Evolutionary conservation across 2,329 filamentous ascomycete species (phyloP).

Genomic region (Ophiocordyceps unilateralis): DNA sequence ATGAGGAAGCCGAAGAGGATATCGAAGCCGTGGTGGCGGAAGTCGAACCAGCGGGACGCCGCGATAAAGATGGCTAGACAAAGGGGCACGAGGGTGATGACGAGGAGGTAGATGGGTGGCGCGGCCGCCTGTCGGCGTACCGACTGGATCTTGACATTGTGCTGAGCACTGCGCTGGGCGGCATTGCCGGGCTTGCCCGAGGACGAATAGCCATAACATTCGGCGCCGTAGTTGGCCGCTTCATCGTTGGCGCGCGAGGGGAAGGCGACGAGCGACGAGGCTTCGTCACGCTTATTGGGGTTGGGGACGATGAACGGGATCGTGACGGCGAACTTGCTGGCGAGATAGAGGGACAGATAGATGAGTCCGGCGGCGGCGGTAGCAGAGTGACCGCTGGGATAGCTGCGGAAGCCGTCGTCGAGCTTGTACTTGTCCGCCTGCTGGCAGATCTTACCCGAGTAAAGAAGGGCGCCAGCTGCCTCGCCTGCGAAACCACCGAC

Average conservation of each 20-base stretch:
- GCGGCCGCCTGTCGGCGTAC: slow-evolving; percentile 58
- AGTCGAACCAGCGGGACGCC: slow-evolving; percentile 76
- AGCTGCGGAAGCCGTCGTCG: slow-evolving; percentile 72
- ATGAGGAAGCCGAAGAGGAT: slow-evolving; percentile 73
- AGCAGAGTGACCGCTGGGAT: slow-evolving; percentile 38
- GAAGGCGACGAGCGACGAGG: slow-evolving; percentile 44
- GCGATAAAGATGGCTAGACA: slow-evolving; percentile 64
- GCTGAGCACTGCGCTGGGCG: slow-evolving; percentile 6
- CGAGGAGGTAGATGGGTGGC: slow-evolving; percentile 62
- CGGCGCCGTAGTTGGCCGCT: slow-evolving; percentile 9
- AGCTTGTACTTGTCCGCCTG: slow-evolving; percentile 43
- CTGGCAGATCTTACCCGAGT: slow-evolving; percentile 60
- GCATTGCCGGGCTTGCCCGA: slow-evolving; percentile 9
- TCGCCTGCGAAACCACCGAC: slow-evolving; percentile 43
- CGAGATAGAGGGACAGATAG: slow-evolving; percentile 76
- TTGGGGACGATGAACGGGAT: slow-evolving; percentile 48
- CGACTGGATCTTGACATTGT: slow-evolving; percentile 17
- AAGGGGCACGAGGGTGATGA: slow-evolving; percentile 53
- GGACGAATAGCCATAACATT: slow-evolving; percentile 3
- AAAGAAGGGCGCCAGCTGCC: slow-evolving; percentile 45
- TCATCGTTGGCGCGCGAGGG: slow-evolving; percentile 45
- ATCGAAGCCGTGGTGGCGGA: slow-evolving; percentile 83
- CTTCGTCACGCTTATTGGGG: slow-evolving; percentile 23
- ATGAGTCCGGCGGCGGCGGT: slow-evolving; percentile 64
- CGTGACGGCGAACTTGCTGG: slow-evolving; percentile 62